These are phyloP conservation scores for Penicillium sp. DNA, from an alignment of 2,329 filamentous ascomycete species.

Conservation along the genomic window DNA sequence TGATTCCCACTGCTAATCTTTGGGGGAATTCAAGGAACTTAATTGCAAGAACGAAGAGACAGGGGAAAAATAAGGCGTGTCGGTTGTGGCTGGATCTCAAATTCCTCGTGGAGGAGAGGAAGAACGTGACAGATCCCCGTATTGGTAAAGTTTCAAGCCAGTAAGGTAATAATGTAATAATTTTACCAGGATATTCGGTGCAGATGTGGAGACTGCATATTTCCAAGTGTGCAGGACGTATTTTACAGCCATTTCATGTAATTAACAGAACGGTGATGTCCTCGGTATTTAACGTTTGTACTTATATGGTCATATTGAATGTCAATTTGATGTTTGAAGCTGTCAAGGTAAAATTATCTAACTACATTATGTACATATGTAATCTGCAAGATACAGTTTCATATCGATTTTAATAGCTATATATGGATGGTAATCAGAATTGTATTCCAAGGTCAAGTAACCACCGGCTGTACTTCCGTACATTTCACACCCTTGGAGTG, in stretches of 20 bases:
- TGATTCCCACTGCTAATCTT: background rate
- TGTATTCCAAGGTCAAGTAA: too few relatives aligned
- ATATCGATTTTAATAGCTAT: too few relatives aligned
- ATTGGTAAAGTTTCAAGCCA: background rate
- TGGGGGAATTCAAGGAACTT: background rate
- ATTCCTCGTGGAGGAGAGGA: slow-evolving; percentile 21
- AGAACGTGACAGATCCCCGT: slow-evolving; percentile 12
- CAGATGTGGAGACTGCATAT: background rate
- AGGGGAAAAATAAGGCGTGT: slow-evolving; percentile 6
- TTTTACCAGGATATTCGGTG: background rate
- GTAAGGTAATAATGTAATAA: background rate
- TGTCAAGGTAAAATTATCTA: too few relatives aligned
- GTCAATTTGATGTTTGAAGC: too few relatives aligned
- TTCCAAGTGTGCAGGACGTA: background rate
- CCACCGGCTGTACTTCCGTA: background rate
- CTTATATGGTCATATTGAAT: too few relatives aligned
- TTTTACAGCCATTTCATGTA: background rate
- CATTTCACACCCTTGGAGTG: background rate
- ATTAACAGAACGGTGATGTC: background rate
- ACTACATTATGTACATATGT: too few relatives aligned
- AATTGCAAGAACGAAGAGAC: background rate
- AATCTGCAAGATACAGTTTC: too few relatives aligned
- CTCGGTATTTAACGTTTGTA: background rate
- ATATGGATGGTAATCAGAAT: too few relatives aligned
- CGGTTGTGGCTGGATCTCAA: slow-evolving; percentile 18